Base-by-base conservation (phyloP, 176 grass and related monocot species). In the Ananas comosus region DNA sequence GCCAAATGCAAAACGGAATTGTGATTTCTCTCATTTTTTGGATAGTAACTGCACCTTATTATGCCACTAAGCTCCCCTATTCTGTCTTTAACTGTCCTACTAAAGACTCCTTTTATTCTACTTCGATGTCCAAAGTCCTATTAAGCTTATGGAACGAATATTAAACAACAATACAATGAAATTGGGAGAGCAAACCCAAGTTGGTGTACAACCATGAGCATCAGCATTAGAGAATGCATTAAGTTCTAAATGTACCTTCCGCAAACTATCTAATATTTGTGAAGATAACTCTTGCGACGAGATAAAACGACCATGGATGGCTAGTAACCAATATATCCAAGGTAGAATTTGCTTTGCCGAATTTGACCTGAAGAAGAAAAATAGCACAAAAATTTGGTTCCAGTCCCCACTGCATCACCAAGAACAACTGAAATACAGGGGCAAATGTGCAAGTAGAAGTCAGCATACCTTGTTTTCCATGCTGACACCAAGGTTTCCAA, bases 311-410 rank as follows among this genome's bases (percentile, higher is more conserved):
- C 94, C 89, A 70, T 93, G 89, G 65, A 79, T 79, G 66, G 86
- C 80, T 33, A 97, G 74, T 64, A 97, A 67, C 61, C 64, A 92
- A 72, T 93, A 97, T 78, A 97, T 85, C 89, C 86, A 97, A 33
- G 69, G 79, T 24, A 93, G 70, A 75, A 90, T 70, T 90, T 90
- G 24, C 64, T 82, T 82, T 66, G 72, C 27, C 11, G 53, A 80
- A 66, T 76, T 76, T 79, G 86, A 88, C 72, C 94, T 97, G 80
- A 64, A 53, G 53, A 83, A 68, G 69, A 66, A 64, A 77, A 71
- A 74, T 7, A 70, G 61, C 51, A 64, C 53, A 67, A 24, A 50
- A 75, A 81, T 68, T 10, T 72, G 16, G 4, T 52, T 29, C 12
- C 25, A 67, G 54, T 49, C 51, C 27, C 14, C 11, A 65, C 2